Percentiles rank a stretch among this genome's conserved stretches.
Conservation (phyloP, 306 rosid genomes). For the Corylus avellana region DNA sequence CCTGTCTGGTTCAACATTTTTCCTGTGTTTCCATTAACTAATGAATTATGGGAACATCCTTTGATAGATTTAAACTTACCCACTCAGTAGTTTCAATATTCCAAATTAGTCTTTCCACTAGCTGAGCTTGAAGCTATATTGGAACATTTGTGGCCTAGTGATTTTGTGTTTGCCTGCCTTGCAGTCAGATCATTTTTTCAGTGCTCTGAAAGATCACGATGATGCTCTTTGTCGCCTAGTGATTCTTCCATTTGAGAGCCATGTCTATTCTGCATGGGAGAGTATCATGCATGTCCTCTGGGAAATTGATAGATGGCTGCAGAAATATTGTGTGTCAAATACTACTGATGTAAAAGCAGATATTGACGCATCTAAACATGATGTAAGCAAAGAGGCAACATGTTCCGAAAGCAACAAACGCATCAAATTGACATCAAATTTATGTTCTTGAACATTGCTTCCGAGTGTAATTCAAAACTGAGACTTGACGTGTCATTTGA, state of each 20-base stretch:
- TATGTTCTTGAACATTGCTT: too few relatives aligned
- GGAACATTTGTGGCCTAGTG: constrained; percentile 15
- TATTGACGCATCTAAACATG: constrained; percentile 41
- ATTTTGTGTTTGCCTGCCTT: constrained; percentile 23
- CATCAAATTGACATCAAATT: too few relatives aligned
- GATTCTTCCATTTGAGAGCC: constrained; percentile 92
- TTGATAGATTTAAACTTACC: constrained; percentile 4
- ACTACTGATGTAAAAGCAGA: constrained; percentile 42
- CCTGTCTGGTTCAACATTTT: neutral
- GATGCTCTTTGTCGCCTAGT: constrained; percentile 96
- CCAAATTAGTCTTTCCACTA: neutral
- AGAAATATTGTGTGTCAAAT: constrained; percentile 62
- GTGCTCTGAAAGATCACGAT: constrained; percentile 86
- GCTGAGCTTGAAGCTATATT: neutral
- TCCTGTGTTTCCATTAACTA: constrained; percentile 8
- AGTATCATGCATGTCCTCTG: constrained; percentile 99
- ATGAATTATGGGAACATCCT: constrained; percentile 17
- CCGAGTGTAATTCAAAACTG: too few relatives aligned
- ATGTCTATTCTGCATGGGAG: constrained; percentile 85
- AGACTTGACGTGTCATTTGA: too few relatives aligned
- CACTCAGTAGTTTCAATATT: constrained; percentile 11
- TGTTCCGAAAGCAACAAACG: constrained; percentile 43
- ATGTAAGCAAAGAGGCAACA: constrained; percentile 35
- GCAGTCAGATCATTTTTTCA: constrained; percentile 97
- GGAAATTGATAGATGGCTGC: constrained; percentile 99